Percentiles rank a stretch among this genome's conserved stretches.
Conservation (phyloP, 2,329 filamentous ascomycete species). For the Harringtonia aguacate region DNA sequence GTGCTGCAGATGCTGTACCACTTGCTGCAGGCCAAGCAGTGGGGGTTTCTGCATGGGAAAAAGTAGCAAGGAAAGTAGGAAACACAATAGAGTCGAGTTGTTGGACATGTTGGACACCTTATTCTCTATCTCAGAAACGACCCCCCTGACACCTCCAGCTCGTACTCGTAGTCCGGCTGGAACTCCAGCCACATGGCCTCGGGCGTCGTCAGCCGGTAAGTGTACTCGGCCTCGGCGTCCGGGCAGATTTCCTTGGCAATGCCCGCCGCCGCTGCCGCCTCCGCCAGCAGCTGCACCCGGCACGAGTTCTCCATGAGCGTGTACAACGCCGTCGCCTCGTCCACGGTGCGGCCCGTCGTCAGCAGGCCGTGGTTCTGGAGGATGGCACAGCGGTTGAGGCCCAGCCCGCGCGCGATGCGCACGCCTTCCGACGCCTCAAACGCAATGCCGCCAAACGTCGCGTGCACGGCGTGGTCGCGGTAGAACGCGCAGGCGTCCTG, state of each 20-base stretch:
- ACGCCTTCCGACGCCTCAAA: slow-evolving; percentile 53
- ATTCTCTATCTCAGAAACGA: too few species aligned
- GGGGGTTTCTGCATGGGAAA: not conserved
- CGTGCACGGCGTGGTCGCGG: slow-evolving; percentile 53
- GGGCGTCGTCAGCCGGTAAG: not conserved
- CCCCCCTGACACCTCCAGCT: not conserved
- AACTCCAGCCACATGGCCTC: not conserved
- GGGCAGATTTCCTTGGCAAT: not conserved
- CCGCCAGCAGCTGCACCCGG: slow-evolving; percentile 46
- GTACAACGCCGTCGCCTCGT: slow-evolving; percentile 63
- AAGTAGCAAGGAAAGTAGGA: too few species aligned
- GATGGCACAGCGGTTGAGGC: slow-evolving; percentile 49
- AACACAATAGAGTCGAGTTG: not conserved
- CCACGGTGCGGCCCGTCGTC: slow-evolving; percentile 58
- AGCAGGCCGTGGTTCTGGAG: slow-evolving; percentile 63
- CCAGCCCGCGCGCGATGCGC: slow-evolving; percentile 51
- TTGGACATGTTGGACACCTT: too few species aligned
- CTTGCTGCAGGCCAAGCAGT: not conserved
- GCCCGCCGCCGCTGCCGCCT: not conserved
- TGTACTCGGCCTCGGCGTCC: not conserved
- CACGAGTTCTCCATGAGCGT: slow-evolving; percentile 57
- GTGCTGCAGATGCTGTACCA: not conserved
- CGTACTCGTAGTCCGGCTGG: slow-evolving; percentile 1
- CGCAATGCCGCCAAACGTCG: slow-evolving; percentile 39
- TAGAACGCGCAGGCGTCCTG: slow-evolving; percentile 57